These are phyloP conservation scores for Cryptococcus sp. DNA, from an alignment of 1,284 basidiomycete species.

Conservation along the genomic window DNA sequence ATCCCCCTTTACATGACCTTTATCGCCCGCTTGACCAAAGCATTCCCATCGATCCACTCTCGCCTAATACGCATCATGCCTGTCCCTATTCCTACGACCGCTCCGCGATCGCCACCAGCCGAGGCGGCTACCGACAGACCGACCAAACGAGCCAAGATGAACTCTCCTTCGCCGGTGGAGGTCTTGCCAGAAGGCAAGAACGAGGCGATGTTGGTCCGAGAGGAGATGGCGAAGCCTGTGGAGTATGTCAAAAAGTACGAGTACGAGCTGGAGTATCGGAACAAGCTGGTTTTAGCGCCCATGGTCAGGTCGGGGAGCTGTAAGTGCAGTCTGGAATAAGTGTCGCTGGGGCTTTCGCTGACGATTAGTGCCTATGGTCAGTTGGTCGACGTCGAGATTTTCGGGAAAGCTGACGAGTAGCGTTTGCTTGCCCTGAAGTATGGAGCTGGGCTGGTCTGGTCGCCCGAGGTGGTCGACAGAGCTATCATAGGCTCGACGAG, in stretches of 20 bases:
- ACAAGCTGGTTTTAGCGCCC: conserved; percentile 82
- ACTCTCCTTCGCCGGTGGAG: neutral
- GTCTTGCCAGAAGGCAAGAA: neutral
- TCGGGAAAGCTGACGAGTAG: conserved; percentile 14
- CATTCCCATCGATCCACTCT: neutral
- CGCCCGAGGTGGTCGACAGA: conserved; percentile 93
- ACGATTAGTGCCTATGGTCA: conserved; percentile 13
- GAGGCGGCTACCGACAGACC: conserved; percentile 3
- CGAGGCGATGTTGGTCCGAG: conserved; percentile 18
- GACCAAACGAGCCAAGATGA: conserved; percentile 4
- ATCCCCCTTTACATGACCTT: neutral
- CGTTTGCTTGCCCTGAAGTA: conserved; percentile 84
- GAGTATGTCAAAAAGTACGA: conserved; percentile 31
- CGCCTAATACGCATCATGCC: neutral
- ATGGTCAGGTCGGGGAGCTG: conserved; percentile 90
- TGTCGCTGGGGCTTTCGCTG: neutral
- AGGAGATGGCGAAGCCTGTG: conserved; percentile 32
- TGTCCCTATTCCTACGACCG: neutral
- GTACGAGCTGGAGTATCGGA: conserved; percentile 51
- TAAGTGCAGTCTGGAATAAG: conserved; percentile 47
- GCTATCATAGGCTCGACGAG: conserved; percentile 84
- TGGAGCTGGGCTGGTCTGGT: conserved; percentile 93
- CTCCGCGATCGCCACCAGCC: neutral
- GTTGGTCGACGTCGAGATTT: neutral
- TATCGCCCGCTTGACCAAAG: neutral